Percentiles rank a stretch among this genome's conserved stretches.
Conservation (phyloP, 805 yeast species). For the Clavispora fructus region DNA sequence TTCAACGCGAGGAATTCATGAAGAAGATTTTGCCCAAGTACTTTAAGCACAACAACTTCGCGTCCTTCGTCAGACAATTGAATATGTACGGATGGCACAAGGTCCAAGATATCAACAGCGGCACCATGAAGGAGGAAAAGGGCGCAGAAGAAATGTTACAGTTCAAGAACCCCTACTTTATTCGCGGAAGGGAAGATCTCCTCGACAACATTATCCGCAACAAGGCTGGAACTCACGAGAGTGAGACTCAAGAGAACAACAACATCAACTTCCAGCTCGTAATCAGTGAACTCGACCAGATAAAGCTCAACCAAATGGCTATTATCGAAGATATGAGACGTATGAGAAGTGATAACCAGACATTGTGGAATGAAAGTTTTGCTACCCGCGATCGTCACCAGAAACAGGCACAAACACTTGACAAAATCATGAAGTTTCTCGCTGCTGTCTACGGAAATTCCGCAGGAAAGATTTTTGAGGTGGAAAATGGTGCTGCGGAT, state of each 20-base stretch:
- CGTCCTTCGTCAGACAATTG: constrained; percentile 91
- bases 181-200: constrained; percentile 73
- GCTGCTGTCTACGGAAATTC: constrained; percentile 72
- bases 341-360: constrained; percentile 79
- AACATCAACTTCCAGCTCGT: constrained; percentile 46
- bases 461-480: constrained; percentile 45
- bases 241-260: constrained; percentile 19
- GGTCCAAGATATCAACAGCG: constrained; percentile 85
- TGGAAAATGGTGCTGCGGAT: constrained; percentile 19
- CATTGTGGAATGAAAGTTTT: constrained; percentile 86
- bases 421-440: constrained; percentile 78
- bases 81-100: constrained; percentile 99
- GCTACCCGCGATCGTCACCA: constrained; percentile 79
- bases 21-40: constrained; percentile 80
- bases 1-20: constrained; percentile 80
- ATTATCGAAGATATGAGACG: constrained; percentile 82
- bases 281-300: constrained; percentile 64
- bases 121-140: constrained; percentile 47
- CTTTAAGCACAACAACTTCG: constrained; percentile 93
- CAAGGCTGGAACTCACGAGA: constrained; percentile 30
- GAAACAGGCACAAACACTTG: constrained; percentile 81
- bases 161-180: constrained; percentile 78
- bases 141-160: constrained; percentile 79
- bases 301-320: constrained; percentile 72
- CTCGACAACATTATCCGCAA: constrained; percentile 83